Evolutionary conservation across 164 flowering plant species (phyloP).

Genomic region (Cinnamomum micranthum): DNA sequence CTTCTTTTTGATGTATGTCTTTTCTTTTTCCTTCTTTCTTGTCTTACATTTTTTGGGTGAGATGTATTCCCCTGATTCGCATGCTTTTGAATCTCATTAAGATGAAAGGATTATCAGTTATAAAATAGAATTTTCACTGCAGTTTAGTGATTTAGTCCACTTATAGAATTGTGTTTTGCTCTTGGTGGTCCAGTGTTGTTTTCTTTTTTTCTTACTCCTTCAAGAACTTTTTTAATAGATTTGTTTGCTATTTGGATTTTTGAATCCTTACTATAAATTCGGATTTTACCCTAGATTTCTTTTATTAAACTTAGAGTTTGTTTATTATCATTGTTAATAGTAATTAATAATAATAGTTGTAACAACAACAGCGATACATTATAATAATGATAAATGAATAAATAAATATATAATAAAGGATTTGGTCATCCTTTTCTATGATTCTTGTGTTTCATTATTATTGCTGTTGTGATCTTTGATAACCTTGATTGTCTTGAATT

Average conservation of each 20-base stretch:
- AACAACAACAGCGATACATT: neutral
- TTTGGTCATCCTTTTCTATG: neutral
- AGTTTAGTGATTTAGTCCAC: neutral
- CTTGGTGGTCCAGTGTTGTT: neutral
- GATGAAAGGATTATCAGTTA: neutral
- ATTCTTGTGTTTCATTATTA: neutral
- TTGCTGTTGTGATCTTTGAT: neutral
- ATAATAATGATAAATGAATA: neutral
- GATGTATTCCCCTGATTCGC: neutral
- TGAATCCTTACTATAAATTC: no score
- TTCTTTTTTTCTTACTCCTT: neutral
- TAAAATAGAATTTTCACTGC: neutral
- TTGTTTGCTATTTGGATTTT: neutral
- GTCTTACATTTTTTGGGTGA: neutral
- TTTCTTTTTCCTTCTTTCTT: neutral
- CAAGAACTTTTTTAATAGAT: neutral
- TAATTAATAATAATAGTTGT: no score
- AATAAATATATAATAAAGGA: no score
- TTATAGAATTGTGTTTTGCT: neutral
- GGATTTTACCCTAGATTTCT: no score
- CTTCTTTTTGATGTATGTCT: neutral
- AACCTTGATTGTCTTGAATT: neutral
- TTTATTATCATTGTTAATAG: no score
- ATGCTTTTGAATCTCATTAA: neutral
- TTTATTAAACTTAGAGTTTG: no score